phyloP scores from a whole-genome alignment of 768 basidiomycete genomes.

The Russula lepida region DNA sequence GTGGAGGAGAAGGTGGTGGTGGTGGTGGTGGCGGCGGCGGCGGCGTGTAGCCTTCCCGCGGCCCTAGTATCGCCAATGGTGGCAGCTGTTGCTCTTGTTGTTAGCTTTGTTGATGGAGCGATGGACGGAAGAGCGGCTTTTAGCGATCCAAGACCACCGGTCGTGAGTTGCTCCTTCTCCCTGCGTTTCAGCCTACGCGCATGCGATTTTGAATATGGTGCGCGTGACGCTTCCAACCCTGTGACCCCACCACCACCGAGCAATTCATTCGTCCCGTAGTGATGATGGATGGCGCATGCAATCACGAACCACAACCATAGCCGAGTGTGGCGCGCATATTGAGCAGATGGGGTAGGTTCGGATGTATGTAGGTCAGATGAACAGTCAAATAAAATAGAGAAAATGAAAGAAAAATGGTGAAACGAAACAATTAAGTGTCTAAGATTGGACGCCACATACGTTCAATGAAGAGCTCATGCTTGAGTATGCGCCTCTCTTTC shows the following conservation, averaged over 20 bases:
- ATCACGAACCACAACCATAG: neutral
- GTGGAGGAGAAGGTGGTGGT: neutral
- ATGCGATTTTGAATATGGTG: constrained; percentile 67
- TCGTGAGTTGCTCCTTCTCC: constrained; percentile 38
- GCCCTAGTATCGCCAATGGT: neutral
- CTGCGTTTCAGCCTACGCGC: constrained; percentile 61
- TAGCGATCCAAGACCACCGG: constrained; percentile 29
- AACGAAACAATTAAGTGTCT: neutral
- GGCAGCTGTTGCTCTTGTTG: neutral
- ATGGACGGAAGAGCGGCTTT: constrained; percentile 48
- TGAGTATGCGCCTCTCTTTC: constrained; percentile 58
- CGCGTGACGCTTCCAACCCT: constrained; percentile 43
- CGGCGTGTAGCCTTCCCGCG: constrained; percentile 16
- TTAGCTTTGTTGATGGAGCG: neutral
- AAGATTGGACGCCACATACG: constrained; percentile 33
- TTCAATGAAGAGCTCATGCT: constrained; percentile 60
- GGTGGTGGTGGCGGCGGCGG: neutral
- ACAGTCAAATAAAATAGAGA: neutral
- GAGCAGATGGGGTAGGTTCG: no score
- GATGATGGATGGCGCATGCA: neutral
- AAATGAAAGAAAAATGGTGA: neutral
- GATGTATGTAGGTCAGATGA: neutral
- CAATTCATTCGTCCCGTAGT: neutral
- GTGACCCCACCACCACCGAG: neutral
- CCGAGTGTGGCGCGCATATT: neutral